phyloP scores from a whole-genome alignment of 1,284 basidiomycete genomes.

The Boletus smithii region DNA sequence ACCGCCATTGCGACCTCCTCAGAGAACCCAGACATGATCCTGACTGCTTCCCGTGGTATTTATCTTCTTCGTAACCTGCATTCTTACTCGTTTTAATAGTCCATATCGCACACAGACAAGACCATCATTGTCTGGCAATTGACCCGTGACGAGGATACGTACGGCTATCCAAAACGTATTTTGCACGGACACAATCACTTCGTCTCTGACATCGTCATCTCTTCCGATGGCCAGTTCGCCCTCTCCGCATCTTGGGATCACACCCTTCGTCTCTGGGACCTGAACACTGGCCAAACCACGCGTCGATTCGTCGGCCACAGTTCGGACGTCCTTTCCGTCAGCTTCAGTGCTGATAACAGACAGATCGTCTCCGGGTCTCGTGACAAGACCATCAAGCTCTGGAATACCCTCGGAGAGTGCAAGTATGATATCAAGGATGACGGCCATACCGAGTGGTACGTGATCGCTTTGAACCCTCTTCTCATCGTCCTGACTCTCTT shows the following conservation, averaged over 20 bases:
- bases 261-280: constrained; percentile 98
- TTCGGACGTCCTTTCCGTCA: constrained; percentile 96
- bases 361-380: constrained; percentile 99
- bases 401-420: constrained; percentile 99
- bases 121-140: constrained; percentile 99
- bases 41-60: constrained; percentile 94
- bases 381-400: constrained; percentile 98
- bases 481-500: constrained; percentile 4
- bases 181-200: constrained; percentile 99
- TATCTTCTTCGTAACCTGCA: constrained; percentile 25
- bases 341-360: constrained; percentile 96
- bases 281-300: constrained; percentile 92
- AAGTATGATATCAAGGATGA: constrained; percentile 99
- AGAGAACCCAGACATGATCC: constrained; percentile 96
- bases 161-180: constrained; percentile 95
- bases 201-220: constrained; percentile 98
- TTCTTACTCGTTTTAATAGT: constrained; percentile 24
- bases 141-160: constrained; percentile 90
- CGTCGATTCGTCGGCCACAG: constrained; percentile 98
- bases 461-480: constrained; percentile 5
- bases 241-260: constrained; percentile 99
- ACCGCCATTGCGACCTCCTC: constrained; percentile 96
- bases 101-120: constrained; percentile 85
- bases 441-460: constrained; percentile 92
- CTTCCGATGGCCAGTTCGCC: constrained; percentile 98